A percentile compares a stretch with the other conserved stretches of the same genome.
phyloP scores from a whole-genome alignment of 352 stramenopile genomes.

The Plasmopara viticola region DNA sequence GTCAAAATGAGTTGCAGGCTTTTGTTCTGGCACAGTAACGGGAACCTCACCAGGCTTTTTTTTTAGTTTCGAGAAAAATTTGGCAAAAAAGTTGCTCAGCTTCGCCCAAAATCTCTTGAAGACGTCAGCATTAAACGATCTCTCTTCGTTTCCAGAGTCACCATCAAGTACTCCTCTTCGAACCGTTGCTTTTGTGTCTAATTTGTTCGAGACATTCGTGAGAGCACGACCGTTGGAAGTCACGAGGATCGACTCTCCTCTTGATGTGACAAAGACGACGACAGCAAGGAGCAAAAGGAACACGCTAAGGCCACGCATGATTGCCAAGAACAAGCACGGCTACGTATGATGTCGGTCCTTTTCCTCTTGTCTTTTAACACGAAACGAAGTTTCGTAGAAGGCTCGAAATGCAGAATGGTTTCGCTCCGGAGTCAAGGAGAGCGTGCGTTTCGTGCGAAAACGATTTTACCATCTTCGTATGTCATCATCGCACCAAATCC shows the following conservation, averaged over 20 bases:
- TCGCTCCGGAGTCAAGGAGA: too few species aligned
- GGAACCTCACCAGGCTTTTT: not conserved
- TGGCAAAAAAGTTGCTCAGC: not conserved
- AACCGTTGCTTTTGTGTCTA: not conserved
- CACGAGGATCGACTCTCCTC: not conserved
- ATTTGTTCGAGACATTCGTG: not conserved
- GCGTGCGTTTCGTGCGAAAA: too few species aligned
- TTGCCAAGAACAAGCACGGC: not conserved
- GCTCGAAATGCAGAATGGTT: too few species aligned
- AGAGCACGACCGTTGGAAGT: not conserved
- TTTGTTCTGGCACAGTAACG: not conserved
- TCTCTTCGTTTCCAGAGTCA: not conserved
- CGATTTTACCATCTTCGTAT: too few species aligned
- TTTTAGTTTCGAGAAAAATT: not conserved
- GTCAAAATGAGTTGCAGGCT: not conserved
- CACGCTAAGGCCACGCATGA: not conserved
- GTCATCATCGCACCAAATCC: too few species aligned
- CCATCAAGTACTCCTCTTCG: not conserved
- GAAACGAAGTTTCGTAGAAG: too few species aligned
- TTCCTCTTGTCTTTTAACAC: too few species aligned
- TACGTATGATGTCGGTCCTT: too few species aligned
- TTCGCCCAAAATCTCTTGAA: not conserved
- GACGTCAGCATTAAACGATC: not conserved
- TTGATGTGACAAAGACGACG: slow-evolving; percentile 2
- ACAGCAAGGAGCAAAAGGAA: not conserved